Percentiles rank a stretch among this genome's conserved stretches.
Conservation (phyloP, 495 filamentous ascomycete genomes). For the Durotheca rogersii region DNA sequence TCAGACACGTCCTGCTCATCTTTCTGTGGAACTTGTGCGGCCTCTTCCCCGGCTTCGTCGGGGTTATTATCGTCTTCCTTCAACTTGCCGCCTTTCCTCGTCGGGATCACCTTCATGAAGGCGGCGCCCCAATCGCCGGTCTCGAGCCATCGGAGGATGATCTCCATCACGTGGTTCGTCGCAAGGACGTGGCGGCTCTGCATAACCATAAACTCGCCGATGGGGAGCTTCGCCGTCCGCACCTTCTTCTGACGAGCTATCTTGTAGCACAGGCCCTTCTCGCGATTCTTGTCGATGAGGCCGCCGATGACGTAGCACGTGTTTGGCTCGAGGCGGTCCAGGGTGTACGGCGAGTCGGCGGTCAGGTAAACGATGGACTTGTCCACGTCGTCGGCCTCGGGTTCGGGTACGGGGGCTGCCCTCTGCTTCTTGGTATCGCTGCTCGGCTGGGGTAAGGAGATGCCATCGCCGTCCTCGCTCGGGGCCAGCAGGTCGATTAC, state of each 20-base stretch:
- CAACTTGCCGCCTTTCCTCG: conserved; percentile 72
- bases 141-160: conserved; percentile 92
- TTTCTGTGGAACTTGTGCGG: conserved; percentile 30
- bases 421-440: conserved; percentile 11
- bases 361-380: conserved; percentile 76
- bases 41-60: conserved; percentile 30
- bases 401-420: conserved; percentile 25
- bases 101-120: conserved; percentile 82
- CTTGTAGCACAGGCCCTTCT: conserved; percentile 92
- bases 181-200: conserved; percentile 75
- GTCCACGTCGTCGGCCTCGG: conserved; percentile 40
- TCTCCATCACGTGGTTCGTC: conserved; percentile 94
- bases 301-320: conserved; percentile 93
- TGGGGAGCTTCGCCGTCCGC: conserved; percentile 85
- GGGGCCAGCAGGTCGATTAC: conserved; percentile 56
- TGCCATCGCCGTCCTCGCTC: conserved; percentile 39
- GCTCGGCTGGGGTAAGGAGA: conserved; percentile 3
- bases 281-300: conserved; percentile 89
- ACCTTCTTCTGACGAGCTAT: conserved; percentile 71
- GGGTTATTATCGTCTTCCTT: conserved; percentile 27
- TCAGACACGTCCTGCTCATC: conserved; percentile 23
- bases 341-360: conserved; percentile 78
- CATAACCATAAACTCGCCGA: conserved; percentile 91
- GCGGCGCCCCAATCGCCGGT: conserved; percentile 85
- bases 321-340: conserved; percentile 76